A percentile compares a stretch with the other conserved stretches of the same genome.
phyloP scores from a whole-genome alignment of 2,329 filamentous ascomycete genomes.

The Botrytis fabae region DNA sequence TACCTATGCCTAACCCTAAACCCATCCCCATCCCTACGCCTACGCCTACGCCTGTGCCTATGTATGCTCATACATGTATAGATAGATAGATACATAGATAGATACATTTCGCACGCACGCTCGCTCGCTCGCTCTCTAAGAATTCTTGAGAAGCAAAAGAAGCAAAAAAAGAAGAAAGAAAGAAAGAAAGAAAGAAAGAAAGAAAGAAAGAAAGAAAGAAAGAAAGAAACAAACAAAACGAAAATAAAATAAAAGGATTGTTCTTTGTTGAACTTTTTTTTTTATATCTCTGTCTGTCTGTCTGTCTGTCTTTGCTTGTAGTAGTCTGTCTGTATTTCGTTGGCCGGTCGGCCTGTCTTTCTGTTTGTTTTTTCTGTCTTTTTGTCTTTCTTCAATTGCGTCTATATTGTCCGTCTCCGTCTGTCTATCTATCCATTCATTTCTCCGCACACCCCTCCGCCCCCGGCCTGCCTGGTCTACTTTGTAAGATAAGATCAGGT shows the following conservation, averaged over 20 bases:
- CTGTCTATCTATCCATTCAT: not conserved
- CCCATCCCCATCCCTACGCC: too few species aligned
- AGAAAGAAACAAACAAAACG: too few species aligned
- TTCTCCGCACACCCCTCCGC: too few species aligned
- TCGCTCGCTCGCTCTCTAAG: too few species aligned
- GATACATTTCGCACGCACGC: too few species aligned
- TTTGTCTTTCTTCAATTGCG: not conserved
- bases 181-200: too few species aligned
- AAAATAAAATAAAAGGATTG: not conserved
- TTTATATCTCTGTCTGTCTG: not conserved
- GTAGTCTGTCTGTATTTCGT: not conserved
- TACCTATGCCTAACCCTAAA: not conserved
- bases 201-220: too few species aligned
- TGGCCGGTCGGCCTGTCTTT: not conserved
- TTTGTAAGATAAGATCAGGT: too few species aligned
- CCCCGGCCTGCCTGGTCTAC: too few species aligned
- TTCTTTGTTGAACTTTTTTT: not conserved
- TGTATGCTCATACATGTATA: not conserved
- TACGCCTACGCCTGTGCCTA: not conserved
- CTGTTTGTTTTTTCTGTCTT: not conserved
- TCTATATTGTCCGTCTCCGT: not conserved
- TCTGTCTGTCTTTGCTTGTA: not conserved
- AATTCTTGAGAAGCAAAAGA: not conserved
- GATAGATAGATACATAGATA: too few species aligned
- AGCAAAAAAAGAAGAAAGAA: too few species aligned